Evolutionary conservation across 441 rosid species (phyloP), one percentile per base, ranked within the genome.

Genomic region (Populus tomentosa): DNA sequence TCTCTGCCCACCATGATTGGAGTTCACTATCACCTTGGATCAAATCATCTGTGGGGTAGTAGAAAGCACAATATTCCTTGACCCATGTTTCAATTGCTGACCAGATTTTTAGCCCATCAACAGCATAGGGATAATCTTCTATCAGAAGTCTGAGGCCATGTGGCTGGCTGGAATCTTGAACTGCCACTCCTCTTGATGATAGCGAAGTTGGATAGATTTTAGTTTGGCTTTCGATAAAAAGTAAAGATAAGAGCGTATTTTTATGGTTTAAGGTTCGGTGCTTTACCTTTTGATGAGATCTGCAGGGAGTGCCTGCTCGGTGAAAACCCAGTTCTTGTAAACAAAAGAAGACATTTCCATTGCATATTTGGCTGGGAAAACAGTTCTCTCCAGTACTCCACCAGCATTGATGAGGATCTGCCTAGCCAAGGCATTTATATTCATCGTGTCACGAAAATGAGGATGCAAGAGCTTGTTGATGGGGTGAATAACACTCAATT

Each of bases 101-200:
- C 98, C 98, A 94, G 28, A 94, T 87, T 80, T 91, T 95, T 68
- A 94, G 82, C 64, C 98, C 98, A 69, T 94, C 98, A 1, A 92
- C 97, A 20, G 86, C 99, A 23, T 87, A 93, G 1, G 99, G 99
- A 80, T 93, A 95, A 79, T 95, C 99, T 74, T 93, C 88, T 13
- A 93, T 93, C 64, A 91, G 64, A 75, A 95, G 89, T 75, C 80
- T 86, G 30, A 95, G 84, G 26, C 95, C 93, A 50, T 76, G 84
- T 2, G 77, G 88, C 32, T 77, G 74, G 35, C 81, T 86, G 4
- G 83, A 26, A 84, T 93, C 96, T 73, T 73, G 79, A 35, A 90
- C 84, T 1, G 94, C 98, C 71, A 95, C 83, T 82, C 97, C 98
- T 83, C 99, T 95, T 88, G 53, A 13, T 83, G 76, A 65, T 38